Evolutionary conservation across 495 filamentous ascomycete genomes (phyloP), one percentile per base, ranked within the genome.

Genomic region (Hapsidospora chrysogenum): DNA sequence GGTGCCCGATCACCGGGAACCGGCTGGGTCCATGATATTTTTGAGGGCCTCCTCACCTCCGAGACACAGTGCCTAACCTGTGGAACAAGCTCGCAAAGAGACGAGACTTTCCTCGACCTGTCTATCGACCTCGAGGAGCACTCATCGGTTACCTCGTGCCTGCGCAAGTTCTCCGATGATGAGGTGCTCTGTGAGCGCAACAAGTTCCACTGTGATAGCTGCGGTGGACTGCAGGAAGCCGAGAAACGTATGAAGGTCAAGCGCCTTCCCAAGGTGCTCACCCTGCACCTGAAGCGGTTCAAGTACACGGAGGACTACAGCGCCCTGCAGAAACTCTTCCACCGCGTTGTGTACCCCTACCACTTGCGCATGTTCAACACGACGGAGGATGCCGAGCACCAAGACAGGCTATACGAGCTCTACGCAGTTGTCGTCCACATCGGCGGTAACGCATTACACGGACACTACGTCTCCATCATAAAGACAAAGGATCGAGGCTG

Each of bases 181-280:
- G 89, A 97, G 56, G 95, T 95, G 92, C 75, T 97, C 37, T 96
- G 89, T 49, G 89, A 97, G 57, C 71, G 84, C 37, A 97, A 97
- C 60, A 87, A 97, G 45, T 97, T 97, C 44, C 89, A 96, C 50
- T 97, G 89, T 53, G 89, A 97, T 50, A 84, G 84, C 42, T 97
- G 89, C 43, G 89, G 92, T 31, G 92, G 92, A 3, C 61, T 97
- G 15, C 92, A 97, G 57, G 89, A 97, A 57, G 89, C 89, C 0
- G 89, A 96, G 50, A 97, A 97, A 63, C 71, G 89, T 10, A 97
- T 97, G 89, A 97, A 97, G 64, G 85, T 97, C 41, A 97, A 97
- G 57, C 74, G 84, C 37, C 60, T 95, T 41, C 89, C 89, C 1
- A 84, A 80, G 44, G 85, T 97, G 26, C 54, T 97, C 37, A 85